Conservation (phyloP, 352 stramenopile species). For the Pythium aristosporum region DNA sequence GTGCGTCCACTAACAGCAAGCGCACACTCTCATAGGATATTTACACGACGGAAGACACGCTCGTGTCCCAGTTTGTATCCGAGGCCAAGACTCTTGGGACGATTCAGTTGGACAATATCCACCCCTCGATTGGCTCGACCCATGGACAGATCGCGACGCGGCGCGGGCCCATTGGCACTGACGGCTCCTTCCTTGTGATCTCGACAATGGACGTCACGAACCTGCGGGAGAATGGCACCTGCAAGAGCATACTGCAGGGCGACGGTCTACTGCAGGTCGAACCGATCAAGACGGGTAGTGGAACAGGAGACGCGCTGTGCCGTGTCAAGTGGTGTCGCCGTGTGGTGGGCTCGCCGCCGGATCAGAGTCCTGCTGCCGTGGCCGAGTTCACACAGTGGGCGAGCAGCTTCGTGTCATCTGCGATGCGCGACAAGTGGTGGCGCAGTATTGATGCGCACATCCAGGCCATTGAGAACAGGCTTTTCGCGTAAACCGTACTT, state of each 20-base stretch:
- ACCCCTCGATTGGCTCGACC: background rate
- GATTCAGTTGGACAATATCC: background rate
- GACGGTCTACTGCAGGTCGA: background rate
- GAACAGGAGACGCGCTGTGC: background rate
- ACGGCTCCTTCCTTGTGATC: background rate
- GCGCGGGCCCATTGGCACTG: no score
- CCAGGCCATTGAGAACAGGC: constrained; percentile 3
- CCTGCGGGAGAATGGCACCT: background rate
- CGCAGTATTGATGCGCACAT: background rate
- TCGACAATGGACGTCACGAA: constrained; percentile 5
- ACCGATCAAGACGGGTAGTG: background rate
- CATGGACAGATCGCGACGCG: constrained; percentile 5
- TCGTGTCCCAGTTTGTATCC: constrained; percentile 5
- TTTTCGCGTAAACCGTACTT: background rate
- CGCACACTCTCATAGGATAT: background rate
- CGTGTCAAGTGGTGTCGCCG: constrained; percentile 7
- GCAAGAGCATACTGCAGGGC: background rate
- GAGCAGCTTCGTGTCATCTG: background rate
- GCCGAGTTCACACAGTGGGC: background rate
- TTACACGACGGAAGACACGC: background rate
- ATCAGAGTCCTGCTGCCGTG: background rate
- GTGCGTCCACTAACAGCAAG: background rate
- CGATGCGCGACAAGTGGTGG: constrained; percentile 3
- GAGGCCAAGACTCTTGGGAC: constrained; percentile 2
- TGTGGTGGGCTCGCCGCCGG: background rate